These are phyloP conservation scores for Chrysoporthe cubensis DNA, from an alignment of 2,329 filamentous ascomycete genomes.

Conservation along the genomic window DNA sequence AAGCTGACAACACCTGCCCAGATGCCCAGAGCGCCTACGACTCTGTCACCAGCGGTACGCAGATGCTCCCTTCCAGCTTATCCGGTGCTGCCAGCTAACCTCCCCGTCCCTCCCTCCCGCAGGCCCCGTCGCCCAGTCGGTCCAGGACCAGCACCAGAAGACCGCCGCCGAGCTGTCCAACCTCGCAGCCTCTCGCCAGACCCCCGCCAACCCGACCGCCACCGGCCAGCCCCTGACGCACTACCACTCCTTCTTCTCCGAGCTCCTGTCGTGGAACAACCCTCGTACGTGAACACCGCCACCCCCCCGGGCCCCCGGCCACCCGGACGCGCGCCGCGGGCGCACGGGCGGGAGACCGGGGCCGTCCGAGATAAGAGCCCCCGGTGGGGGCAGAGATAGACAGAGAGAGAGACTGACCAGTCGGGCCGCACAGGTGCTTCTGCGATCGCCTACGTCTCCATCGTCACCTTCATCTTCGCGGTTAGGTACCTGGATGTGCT, in stretches of 20 bases:
- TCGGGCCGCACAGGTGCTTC: constrained; percentile 57
- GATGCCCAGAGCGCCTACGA: constrained; percentile 55
- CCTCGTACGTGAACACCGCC: constrained; percentile 54
- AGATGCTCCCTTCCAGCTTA: not conserved
- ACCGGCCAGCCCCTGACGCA: constrained; percentile 68
- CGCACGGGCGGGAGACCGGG: not conserved
- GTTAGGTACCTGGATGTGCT: constrained; percentile 68
- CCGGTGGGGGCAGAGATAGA: not conserved
- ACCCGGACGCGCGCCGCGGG: not conserved
- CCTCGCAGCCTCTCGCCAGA: constrained; percentile 60
- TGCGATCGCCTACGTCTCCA: constrained; percentile 63
- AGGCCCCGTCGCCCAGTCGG: constrained; percentile 64
- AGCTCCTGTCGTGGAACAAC: constrained; percentile 71
- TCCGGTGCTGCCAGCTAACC: not conserved
- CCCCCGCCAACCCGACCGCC: constrained; percentile 56
- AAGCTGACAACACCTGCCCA: constrained; percentile 42
- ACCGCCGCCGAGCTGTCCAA: constrained; percentile 60
- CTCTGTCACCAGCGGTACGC: constrained; percentile 51
- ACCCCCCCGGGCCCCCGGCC: not conserved
- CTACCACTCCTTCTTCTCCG: constrained; percentile 73
- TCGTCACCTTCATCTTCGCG: constrained; percentile 64
- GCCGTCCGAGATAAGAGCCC: not conserved
- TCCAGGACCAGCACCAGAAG: constrained; percentile 60
- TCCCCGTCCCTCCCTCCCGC: constrained; percentile 19
- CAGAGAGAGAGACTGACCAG: constrained; percentile 30